phyloP scores from a whole-genome alignment of 352 stramenopile species.

The Globisporangium cylindrosporum region DNA sequence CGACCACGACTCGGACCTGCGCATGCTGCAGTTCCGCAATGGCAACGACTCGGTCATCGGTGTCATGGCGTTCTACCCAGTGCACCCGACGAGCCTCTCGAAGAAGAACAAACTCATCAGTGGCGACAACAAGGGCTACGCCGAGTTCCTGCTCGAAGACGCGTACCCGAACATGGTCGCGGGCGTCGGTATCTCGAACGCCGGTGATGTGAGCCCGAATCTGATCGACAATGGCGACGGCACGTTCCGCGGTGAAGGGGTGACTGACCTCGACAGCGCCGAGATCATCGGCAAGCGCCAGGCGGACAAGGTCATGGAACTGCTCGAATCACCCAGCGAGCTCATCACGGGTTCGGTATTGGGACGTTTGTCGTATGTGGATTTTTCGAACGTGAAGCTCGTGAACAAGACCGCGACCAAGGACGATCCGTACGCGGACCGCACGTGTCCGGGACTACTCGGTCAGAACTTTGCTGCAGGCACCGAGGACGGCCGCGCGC shows the following conservation, averaged over 20 bases:
- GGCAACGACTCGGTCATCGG: conserved; percentile 32
- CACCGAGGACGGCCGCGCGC: conserved; percentile 41
- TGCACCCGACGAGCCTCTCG: conserved; percentile 82
- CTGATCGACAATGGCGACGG: conserved; percentile 41
- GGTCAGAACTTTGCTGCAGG: conserved; percentile 49
- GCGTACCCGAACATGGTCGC: conserved; percentile 24
- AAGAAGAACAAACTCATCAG: conserved; percentile 67
- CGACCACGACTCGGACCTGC: conserved; percentile 70
- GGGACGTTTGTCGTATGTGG: conserved; percentile 40
- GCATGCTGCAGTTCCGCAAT: conserved; percentile 52
- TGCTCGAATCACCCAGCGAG: conserved; percentile 23
- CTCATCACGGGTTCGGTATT: conserved; percentile 25
- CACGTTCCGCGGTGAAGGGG: conserved; percentile 38
- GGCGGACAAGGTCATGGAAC: conserved; percentile 26
- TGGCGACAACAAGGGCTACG: conserved; percentile 79
- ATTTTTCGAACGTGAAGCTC: conserved; percentile 42
- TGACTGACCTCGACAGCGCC: conserved; percentile 27
- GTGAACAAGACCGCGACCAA: conserved; percentile 16
- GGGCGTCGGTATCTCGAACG: conserved; percentile 41
- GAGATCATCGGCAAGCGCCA: conserved; percentile 46
- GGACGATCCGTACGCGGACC: conserved; percentile 27
- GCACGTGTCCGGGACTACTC: conserved; percentile 40
- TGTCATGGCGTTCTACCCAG: conserved; percentile 68
- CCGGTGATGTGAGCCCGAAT: conserved; percentile 44
- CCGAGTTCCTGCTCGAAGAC: conserved; percentile 40